Evolutionary conservation across 495 filamentous ascomycete species (phyloP), one percentile per base, ranked within the genome.

Genomic region (Ramalina intermedia): DNA sequence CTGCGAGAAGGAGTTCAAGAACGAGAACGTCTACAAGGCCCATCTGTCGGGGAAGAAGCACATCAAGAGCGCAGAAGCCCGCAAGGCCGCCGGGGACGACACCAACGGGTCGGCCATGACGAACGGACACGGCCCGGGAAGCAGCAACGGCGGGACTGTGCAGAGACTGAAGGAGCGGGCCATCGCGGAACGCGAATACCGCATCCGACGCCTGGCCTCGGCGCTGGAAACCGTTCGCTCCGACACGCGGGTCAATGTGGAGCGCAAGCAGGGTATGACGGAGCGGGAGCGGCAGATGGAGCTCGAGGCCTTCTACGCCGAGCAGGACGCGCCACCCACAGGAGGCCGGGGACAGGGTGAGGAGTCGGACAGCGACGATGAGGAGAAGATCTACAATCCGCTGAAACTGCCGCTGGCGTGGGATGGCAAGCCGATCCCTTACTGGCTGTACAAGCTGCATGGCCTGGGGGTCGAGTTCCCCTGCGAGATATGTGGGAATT

Each of bases 351-450:
- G 57, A n/a, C 67, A 61, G 12, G 68, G 62, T 14, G 69, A 75
- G 1, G 71, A 76, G 11, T 80, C 82, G 1, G 76, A 82, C 37
- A 76, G 74, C 6, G 85, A 90, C 18, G 72, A 64, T 4, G 83
- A 88, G 21, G 87, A 91, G 49, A 88, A 80, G 54, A 81, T 96
- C 51, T 95, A 96, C 73, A 98, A 98, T 61, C 91, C 91, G 1
- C 74, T 96, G 51, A 98, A 98, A 57, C 71, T 98, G 7, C 91
- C 91, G 6, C 71, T 96, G 16, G 89, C 86, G 4, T 98, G 91
- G 91, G 91, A 98, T 56, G 90, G 93, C 35, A 96, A 96, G 61
- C 91, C 91, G 14, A 98, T 98, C 58, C 91, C 91, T 13, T 96
- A 89, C 70, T 98, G 91, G 91, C 78, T 98, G 2, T 98, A 96